Conservation (phyloP, 345 rosid species). For the Camelina hispida region DNA sequence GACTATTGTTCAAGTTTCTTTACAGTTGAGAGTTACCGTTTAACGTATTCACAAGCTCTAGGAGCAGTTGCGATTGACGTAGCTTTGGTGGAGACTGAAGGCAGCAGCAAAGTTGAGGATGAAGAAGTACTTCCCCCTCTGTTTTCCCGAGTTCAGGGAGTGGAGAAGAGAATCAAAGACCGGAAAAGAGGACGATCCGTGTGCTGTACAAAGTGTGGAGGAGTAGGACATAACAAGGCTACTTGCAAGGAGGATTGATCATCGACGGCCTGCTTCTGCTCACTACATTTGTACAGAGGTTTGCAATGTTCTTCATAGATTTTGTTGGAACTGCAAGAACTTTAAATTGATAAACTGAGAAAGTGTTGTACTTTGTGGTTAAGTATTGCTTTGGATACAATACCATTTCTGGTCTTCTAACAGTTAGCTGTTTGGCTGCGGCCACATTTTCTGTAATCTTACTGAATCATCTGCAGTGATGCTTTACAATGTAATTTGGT, state of each 20-base stretch:
- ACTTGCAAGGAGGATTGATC: constrained; percentile 67
- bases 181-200: constrained; percentile 56
- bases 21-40: constrained; percentile 59
- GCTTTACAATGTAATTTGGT: neutral
- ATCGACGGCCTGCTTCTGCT: constrained; percentile 19
- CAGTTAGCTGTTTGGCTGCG: neutral
- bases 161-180: constrained; percentile 54
- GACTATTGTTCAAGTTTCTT: constrained; percentile 73
- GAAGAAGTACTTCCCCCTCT: constrained; percentile 79
- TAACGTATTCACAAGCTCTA: constrained; percentile 59
- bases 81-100: constrained; percentile 32
- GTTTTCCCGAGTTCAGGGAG: constrained; percentile 49
- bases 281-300: constrained; percentile 38
- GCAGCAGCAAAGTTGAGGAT: constrained; percentile 44
- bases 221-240: constrained; percentile 82
- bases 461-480: neutral
- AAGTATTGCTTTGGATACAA: constrained; percentile 20
- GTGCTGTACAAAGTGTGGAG: constrained; percentile 75
- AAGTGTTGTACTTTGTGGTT: constrained; percentile 13
- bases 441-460: neutral
- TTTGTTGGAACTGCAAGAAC: constrained; percentile 17
- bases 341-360: constrained; percentile 24
- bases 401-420: constrained; percentile 6
- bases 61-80: constrained; percentile 44
- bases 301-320: constrained; percentile 29